A percentile compares a stretch with the other conserved stretches of the same genome.
phyloP scores from a whole-genome alignment of 2,329 filamentous ascomycete species.

The Stagonosporopsis chrysanthemi region DNA sequence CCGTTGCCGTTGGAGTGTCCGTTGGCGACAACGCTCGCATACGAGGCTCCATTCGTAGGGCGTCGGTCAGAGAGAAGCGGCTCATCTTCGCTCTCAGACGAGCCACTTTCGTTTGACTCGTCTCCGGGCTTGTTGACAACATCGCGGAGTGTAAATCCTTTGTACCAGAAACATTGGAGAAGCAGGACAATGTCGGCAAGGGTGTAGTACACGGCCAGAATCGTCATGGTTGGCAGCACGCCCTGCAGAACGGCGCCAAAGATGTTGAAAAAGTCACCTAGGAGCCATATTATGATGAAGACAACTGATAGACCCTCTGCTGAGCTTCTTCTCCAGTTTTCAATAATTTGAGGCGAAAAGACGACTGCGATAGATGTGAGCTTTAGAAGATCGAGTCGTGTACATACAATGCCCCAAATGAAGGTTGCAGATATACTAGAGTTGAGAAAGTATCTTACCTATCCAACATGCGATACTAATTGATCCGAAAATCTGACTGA shows the following conservation, averaged over 20 bases:
- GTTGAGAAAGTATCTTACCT: conserved; percentile 27
- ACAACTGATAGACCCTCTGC: conserved; percentile 89
- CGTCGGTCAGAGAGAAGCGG: conserved; percentile 45
- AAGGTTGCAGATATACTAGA: too few species aligned
- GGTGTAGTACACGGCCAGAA: conserved; percentile 93
- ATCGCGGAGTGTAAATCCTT: conserved; percentile 69
- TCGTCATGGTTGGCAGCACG: conserved; percentile 93
- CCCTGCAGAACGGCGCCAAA: conserved; percentile 89
- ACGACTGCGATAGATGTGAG: conserved; percentile 62
- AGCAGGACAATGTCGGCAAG: conserved; percentile 89
- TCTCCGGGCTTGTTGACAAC: conserved; percentile 35
- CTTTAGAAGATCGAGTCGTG: not conserved
- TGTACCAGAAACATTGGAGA: conserved; percentile 93
- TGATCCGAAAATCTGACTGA: conserved; percentile 92
- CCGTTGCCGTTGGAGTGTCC: conserved; percentile 29
- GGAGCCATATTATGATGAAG: conserved; percentile 92
- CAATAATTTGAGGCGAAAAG: conserved; percentile 95
- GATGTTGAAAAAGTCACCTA: conserved; percentile 96
- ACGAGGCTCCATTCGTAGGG: conserved; percentile 31
- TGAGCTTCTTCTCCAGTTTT: conserved; percentile 86
- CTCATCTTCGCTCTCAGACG: conserved; percentile 48
- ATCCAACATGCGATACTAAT: conserved; percentile 98
- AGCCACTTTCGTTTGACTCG: conserved; percentile 28
- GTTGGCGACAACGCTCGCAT: conserved; percentile 26
- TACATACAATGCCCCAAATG: not conserved